Evolutionary conservation across 2,329 filamentous ascomycete genomes (phyloP).

Genomic region (Didymella keratinophila): DNA sequence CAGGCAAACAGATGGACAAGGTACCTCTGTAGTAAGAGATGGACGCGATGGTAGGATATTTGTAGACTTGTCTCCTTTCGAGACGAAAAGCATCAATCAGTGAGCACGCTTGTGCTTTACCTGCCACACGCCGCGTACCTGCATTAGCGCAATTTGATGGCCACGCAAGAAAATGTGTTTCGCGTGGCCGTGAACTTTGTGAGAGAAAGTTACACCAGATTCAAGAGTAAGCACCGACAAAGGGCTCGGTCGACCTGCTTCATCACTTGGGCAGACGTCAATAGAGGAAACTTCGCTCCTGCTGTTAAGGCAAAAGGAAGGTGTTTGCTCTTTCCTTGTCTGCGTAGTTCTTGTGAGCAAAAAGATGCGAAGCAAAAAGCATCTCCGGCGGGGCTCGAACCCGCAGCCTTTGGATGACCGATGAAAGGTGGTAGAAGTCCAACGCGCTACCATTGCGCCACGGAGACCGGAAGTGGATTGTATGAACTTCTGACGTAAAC

Average conservation of each 20-base stretch:
- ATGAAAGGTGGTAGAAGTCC: constrained; percentile 37
- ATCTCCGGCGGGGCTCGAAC: constrained; percentile 46
- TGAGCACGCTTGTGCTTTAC: constrained; percentile 5
- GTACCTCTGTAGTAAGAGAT: neutral
- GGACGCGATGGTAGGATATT: neutral
- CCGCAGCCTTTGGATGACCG: constrained; percentile 44
- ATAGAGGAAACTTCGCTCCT: no score
- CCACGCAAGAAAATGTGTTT: neutral
- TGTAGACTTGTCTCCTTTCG: constrained; percentile 5
- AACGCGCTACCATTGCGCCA: constrained; percentile 48
- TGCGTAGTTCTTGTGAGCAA: neutral
- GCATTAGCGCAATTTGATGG: neutral
- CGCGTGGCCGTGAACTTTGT: neutral
- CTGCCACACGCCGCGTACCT: constrained; percentile 5
- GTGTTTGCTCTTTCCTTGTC: neutral
- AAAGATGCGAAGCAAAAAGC: constrained; percentile 22
- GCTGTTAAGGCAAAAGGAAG: no score
- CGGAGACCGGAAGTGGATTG: constrained; percentile 36
- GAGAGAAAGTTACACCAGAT: neutral
- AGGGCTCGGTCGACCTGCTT: neutral
- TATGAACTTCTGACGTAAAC: constrained; percentile 28
- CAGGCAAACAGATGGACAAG: constrained; percentile 4
- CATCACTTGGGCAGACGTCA: no score
- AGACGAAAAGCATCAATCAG: constrained; percentile 4
- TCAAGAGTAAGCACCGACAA: neutral